Evolutionary conservation across 2,329 filamentous ascomycete genomes (phyloP).

Genomic region (Biscogniauxia sp.): DNA sequence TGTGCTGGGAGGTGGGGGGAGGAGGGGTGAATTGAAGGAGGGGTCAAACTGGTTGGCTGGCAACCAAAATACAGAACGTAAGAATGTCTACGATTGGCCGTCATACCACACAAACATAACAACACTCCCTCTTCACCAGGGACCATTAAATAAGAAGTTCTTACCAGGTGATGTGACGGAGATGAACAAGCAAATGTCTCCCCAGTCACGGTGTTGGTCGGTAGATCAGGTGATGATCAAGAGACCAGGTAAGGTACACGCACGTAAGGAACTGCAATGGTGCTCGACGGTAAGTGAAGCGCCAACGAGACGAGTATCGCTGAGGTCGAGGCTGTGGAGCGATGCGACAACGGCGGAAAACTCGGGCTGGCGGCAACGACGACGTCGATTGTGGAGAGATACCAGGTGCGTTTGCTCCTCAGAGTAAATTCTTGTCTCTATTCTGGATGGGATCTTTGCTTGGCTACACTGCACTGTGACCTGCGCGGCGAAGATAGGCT

Average conservation of each 20-base stretch:
- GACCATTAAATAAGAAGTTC: constrained; percentile 27
- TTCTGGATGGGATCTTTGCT: constrained; percentile 23
- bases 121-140: neutral
- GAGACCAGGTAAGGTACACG: constrained; percentile 25
- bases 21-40: too few relatives aligned
- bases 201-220: constrained; percentile 50
- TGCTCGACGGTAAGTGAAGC: constrained; percentile 26
- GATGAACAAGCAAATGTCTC: constrained; percentile 99
- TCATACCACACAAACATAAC: neutral
- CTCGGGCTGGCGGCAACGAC: constrained; percentile 29
- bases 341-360: constrained; percentile 30
- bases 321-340: constrained; percentile 29
- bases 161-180: constrained; percentile 75
- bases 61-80: neutral
- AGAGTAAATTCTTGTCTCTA: constrained; percentile 28
- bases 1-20: too few relatives aligned
- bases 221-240: constrained; percentile 30
- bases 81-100: neutral
- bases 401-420: constrained; percentile 11
- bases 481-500: constrained; percentile 28
- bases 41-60: too few relatives aligned
- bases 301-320: constrained; percentile 29
- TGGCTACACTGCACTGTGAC: constrained; percentile 35
- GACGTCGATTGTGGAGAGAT: constrained; percentile 15
- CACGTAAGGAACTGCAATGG: constrained; percentile 21